Conservation (phyloP, 371 early-diverging fungal species). For the Saksenaea vasiformis region DNA sequence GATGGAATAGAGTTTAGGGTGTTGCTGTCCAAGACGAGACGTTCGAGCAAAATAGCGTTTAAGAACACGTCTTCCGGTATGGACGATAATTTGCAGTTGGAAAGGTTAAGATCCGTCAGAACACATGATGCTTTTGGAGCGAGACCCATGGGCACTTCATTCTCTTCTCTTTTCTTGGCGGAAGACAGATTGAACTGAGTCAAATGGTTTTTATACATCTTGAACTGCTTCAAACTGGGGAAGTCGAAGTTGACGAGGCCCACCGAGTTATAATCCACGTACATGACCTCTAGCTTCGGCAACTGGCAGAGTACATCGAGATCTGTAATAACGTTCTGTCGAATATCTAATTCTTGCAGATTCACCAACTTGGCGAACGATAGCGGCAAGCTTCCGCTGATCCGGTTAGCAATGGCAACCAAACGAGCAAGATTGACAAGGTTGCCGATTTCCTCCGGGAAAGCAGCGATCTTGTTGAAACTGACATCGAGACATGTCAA, state of each 20-base stretch:
- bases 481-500: constrained; percentile 79
- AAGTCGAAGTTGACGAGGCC: constrained; percentile 52
- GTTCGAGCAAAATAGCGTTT: constrained; percentile 58
- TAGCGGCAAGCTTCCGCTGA: constrained; percentile 70
- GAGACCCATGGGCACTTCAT: not conserved
- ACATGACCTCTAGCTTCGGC: constrained; percentile 62
- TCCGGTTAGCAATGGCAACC: constrained; percentile 72
- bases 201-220: constrained; percentile 62
- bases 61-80: constrained; percentile 71
- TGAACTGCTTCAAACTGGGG: constrained; percentile 45
- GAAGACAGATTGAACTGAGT: constrained; percentile 50
- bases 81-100: constrained; percentile 73
- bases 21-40: constrained; percentile 74
- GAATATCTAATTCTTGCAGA: constrained; percentile 74
- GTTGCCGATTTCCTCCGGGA: constrained; percentile 77
- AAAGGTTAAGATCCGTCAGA: constrained; percentile 65
- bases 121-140: constrained; percentile 5
- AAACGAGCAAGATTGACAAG: constrained; percentile 65
- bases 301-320: constrained; percentile 61
- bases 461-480: constrained; percentile 75
- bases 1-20: constrained; percentile 71
- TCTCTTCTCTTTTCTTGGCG: not conserved
- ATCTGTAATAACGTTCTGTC: constrained; percentile 73
- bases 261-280: constrained; percentile 74
- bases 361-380: constrained; percentile 61